Evolutionary conservation across 495 filamentous ascomycete genomes (phyloP).

Genomic region (Neurospora sp.): DNA sequence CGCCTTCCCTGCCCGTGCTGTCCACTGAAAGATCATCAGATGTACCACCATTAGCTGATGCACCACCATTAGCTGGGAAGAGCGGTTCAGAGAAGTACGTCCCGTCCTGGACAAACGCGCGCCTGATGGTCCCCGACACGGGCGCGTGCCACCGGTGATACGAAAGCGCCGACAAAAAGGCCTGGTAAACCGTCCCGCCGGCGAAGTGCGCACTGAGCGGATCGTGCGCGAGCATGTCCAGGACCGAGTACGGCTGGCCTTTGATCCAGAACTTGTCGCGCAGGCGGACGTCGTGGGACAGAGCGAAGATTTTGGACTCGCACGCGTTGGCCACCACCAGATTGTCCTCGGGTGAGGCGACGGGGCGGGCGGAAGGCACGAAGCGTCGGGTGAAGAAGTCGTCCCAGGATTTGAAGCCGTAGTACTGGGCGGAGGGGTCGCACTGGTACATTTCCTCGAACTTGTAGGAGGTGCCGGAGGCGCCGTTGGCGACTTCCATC

Average conservation of each 20-base stretch:
- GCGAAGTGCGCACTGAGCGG: conserved; percentile 42
- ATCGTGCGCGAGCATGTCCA: conserved; percentile 52
- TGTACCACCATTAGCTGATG: no score
- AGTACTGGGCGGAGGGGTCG: conserved; percentile 36
- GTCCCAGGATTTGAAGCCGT: conserved; percentile 66
- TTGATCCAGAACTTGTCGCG: conserved; percentile 61
- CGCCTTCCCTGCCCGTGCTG: conserved; percentile 21
- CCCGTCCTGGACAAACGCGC: conserved; percentile 46
- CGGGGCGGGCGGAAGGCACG: conserved; percentile 40
- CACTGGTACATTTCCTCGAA: conserved; percentile 46
- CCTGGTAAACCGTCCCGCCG: conserved; percentile 58
- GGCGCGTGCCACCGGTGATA: conserved; percentile 67
- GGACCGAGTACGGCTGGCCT: conserved; percentile 52
- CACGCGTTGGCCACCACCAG: conserved; percentile 54
- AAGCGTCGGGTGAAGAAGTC: conserved; percentile 64
- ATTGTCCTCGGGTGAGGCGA: conserved; percentile 43
- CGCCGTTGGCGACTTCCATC: conserved; percentile 38
- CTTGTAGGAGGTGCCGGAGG: conserved; percentile 26
- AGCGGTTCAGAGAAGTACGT: conserved; percentile 61
- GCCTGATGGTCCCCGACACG: conserved; percentile 46
- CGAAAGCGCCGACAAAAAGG: conserved; percentile 51
- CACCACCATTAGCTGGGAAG: conserved; percentile 14
- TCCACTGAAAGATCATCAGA: conserved; percentile 10
- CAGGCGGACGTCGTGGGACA: conserved; percentile 29
- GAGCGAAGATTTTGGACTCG: conserved; percentile 49